Evolutionary conservation across 768 basidiomycete genomes (phyloP), one percentile per base, ranked within the genome.

Genomic region (Xerocomellus amylosporus): DNA sequence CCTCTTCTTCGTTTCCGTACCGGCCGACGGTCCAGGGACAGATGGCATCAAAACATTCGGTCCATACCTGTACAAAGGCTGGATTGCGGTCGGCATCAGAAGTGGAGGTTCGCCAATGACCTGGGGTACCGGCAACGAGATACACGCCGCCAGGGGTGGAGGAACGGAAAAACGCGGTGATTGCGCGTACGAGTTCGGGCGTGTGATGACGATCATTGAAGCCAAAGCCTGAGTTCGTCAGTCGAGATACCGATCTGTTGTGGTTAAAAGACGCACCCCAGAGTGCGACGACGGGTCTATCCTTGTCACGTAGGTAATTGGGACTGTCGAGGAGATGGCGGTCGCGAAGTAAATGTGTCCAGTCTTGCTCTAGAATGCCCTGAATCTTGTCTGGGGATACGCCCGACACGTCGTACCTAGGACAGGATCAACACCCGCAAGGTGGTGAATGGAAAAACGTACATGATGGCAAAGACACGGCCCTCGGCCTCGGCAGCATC

Each of bases 381-480:
- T 81, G 82, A n/a, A 93, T 79, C 50, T 83, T 82, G 51, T 86
- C 82, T 7, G 86, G 75, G 22, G 86, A 72, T n/a, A 92, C 84
- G 19, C 88, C 87, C 9, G 88, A 81, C 3, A 93, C 84, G 67
- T 93, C 90, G 65, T 93, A 92, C 89, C 90, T 91, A 53, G 13
- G 12, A 26, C 38, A 26, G 42, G 19, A 46, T 33, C 40, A 38
- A 51, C 17, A 14, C 12, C 17, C 13, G 28, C 20, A 14, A 31
- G 12, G 2, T 8, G 19, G 20, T 14, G 39, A n/a, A 22, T 3
- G 36, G 15, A 19, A 8, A 49, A 22, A 67, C 88, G 63, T 56
- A 90, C 91, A 93, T 93, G 58, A 92, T 87, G 12, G 90, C 86
- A 69, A 84, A 93, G 6, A 90, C 89, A 44, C 91, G 74, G 2